These are phyloP conservation scores for Phytophthora kernoviae DNA, from an alignment of 352 stramenopile genomes.

Conservation along the genomic window DNA sequence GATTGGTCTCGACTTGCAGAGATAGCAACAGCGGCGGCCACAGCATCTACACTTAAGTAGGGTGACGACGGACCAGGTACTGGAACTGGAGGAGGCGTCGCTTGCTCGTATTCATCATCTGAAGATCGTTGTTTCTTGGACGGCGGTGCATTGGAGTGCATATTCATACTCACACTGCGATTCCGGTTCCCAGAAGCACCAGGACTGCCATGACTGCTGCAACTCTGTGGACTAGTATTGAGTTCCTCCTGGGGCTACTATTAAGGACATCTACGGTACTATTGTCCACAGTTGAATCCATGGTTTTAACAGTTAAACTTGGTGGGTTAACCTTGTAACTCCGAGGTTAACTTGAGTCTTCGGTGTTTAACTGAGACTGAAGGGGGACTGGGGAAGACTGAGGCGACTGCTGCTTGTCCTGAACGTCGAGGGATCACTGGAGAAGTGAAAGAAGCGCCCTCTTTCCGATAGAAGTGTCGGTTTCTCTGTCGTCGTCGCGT, in stretches of 20 bases:
- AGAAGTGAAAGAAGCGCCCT: not conserved
- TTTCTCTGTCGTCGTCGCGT: not conserved
- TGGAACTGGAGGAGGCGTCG: slow-evolving; percentile 25
- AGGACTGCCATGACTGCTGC: slow-evolving; percentile 21
- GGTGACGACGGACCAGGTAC: slow-evolving; percentile 10
- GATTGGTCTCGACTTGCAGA: slow-evolving; percentile 26
- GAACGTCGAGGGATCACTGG: not conserved
- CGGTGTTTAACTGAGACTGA: too few relatives aligned
- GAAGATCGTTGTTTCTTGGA: slow-evolving; percentile 83
- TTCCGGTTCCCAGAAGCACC: slow-evolving; percentile 43
- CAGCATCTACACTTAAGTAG: slow-evolving; percentile 9
- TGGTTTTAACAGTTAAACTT: slow-evolving; percentile 11
- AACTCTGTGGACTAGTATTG: slow-evolving; percentile 13
- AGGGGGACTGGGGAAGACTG: not conserved
- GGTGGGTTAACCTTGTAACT: not conserved
- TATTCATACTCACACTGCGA: slow-evolving; percentile 76
- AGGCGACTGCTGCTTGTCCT: not conserved
- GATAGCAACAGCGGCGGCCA: slow-evolving; percentile 8
- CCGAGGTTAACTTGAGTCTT: not conserved
- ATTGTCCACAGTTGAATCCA: slow-evolving; percentile 31
- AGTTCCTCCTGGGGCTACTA: slow-evolving; percentile 18
- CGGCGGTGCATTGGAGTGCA: slow-evolving; percentile 56
- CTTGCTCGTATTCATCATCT: slow-evolving; percentile 70
- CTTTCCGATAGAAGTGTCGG: not conserved
- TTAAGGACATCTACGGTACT: slow-evolving; percentile 32